Evolutionary conservation across 345 rosid genomes (phyloP).

Genomic region (Linum lewisii): DNA sequence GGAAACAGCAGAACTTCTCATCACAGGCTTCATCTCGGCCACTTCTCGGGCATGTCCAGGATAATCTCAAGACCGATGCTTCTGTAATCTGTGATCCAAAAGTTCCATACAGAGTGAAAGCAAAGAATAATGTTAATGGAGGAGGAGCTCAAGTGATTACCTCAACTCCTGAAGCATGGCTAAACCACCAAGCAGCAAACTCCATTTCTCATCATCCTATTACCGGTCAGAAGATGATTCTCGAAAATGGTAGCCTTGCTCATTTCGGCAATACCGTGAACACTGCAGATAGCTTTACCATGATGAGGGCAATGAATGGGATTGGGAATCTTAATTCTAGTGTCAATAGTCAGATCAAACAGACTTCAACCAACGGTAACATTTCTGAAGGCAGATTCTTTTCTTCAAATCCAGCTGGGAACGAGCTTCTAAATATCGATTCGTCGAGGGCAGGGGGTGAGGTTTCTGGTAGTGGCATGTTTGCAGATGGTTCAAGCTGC

Average conservation of each 20-base stretch:
- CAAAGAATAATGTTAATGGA: constrained; percentile 19
- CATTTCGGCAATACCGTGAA: constrained; percentile 11
- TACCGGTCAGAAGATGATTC: constrained; percentile 20
- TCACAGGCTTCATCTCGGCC: constrained; percentile 21
- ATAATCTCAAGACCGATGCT: constrained; percentile 15
- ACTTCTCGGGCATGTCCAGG: constrained; percentile 16
- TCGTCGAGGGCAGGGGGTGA: constrained; percentile 17
- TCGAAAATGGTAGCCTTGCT: constrained; percentile 19
- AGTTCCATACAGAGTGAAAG: constrained; percentile 14
- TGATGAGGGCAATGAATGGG: constrained; percentile 15
- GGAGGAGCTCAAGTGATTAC: constrained; percentile 34
- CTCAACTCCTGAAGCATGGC: constrained; percentile 36
- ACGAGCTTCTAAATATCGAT: constrained; percentile 13
- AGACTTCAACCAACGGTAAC: constrained; percentile 13
- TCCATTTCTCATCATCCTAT: constrained; percentile 14
- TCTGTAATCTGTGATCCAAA: constrained; percentile 13
- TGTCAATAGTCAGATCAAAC: constrained; percentile 13
- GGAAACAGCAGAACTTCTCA: constrained; percentile 37
- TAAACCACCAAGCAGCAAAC: constrained; percentile 37
- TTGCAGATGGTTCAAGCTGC: constrained; percentile 20
- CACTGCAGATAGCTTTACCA: constrained; percentile 9
- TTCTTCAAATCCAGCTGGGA: constrained; percentile 11
- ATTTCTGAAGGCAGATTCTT: constrained; percentile 8
- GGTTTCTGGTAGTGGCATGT: constrained; percentile 7
- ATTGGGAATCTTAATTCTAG: constrained; percentile 13